phyloP scores from a whole-genome alignment of 2,329 filamentous ascomycete genomes.

The Neoarthrinium moseri region DNA sequence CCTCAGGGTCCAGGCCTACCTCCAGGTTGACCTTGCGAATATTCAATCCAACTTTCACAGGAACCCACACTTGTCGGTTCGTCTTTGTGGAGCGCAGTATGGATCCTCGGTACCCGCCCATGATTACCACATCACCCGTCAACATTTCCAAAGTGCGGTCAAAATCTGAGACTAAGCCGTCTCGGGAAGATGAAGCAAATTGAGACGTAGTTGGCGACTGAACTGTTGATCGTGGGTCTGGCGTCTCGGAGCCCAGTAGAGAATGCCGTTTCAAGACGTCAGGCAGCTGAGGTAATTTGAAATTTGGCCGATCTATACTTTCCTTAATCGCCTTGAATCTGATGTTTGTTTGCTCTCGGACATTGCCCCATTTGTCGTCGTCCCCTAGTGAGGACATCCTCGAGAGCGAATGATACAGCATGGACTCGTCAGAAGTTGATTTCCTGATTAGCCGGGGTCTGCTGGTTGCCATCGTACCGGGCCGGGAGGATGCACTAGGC shows the following conservation, averaged over 20 bases:
- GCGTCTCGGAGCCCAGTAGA: slow-evolving; percentile 19
- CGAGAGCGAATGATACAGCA: slow-evolving; percentile 74
- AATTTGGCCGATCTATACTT: slow-evolving; percentile 76
- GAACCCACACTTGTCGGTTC: slow-evolving; percentile 89
- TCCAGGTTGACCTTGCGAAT: slow-evolving; percentile 89
- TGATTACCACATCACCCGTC: slow-evolving; percentile 80
- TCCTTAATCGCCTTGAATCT: slow-evolving; percentile 88
- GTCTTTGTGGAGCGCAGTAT: slow-evolving; percentile 81
- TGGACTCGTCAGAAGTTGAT: slow-evolving; percentile 74
- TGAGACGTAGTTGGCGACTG: slow-evolving; percentile 17
- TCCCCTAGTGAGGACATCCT: slow-evolving; percentile 82
- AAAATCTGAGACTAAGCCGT: slow-evolving; percentile 33
- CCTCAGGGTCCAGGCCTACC: slow-evolving; percentile 76
- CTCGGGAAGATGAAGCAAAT: slow-evolving; percentile 18
- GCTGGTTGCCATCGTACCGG: slow-evolving; percentile 21
- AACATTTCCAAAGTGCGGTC: slow-evolving; percentile 63
- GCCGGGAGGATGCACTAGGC: slow-evolving; percentile 13
- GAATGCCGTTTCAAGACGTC: slow-evolving; percentile 39
- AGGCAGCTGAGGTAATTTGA: slow-evolving; percentile 66
- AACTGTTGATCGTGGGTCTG: slow-evolving; percentile 16
- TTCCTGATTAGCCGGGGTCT: slow-evolving; percentile 47
- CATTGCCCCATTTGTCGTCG: slow-evolving; percentile 75
- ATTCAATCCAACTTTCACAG: slow-evolving; percentile 88
- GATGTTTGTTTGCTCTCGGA: slow-evolving; percentile 83
- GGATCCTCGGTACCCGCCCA: slow-evolving; percentile 89